These are phyloP conservation scores for Trypanosoma conorhini DNA, from an alignment of 208 protist genomes.

Conservation along the genomic window DNA sequence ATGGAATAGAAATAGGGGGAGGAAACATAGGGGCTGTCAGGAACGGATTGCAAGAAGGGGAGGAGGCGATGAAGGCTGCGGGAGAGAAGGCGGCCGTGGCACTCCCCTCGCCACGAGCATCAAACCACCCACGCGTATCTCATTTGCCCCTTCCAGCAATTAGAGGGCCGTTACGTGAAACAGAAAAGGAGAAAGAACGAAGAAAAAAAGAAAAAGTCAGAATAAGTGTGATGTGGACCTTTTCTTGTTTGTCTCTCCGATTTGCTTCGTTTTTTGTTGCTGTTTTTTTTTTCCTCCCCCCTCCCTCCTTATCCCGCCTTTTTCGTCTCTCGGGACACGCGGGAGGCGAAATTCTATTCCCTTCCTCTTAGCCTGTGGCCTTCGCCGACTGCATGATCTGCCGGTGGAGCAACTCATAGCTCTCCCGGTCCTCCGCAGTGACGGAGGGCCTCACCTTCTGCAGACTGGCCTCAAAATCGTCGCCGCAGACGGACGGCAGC, in stretches of 20 bases:
- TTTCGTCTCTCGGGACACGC: neutral
- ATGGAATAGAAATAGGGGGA: too few species aligned
- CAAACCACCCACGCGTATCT: neutral
- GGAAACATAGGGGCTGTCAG: too few species aligned
- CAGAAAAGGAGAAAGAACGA: neutral
- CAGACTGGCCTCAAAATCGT: slow-evolving; percentile 71
- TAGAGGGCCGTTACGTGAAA: neutral
- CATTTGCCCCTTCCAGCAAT: neutral
- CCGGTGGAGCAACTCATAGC: slow-evolving; percentile 70
- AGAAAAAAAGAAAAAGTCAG: neutral
- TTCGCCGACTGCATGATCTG: slow-evolving; percentile 33
- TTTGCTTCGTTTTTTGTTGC: slow-evolving; percentile 1
- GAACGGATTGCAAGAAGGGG: too few species aligned
- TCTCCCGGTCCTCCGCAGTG: slow-evolving; percentile 60
- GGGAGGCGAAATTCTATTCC: neutral
- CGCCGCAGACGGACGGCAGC: slow-evolving; percentile 60
- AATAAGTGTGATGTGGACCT: too few species aligned
- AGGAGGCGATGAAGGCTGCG: neutral
- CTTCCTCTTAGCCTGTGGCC: slow-evolving; percentile 26
- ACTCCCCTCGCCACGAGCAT: neutral
- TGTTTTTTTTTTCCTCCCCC: slow-evolving; percentile 3
- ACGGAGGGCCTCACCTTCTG: slow-evolving; percentile 80
- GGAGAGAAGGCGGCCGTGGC: neutral
- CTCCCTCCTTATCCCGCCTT: neutral
- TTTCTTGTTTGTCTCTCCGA: neutral